Evolutionary conservation across 2,329 filamentous ascomycete genomes (phyloP), one percentile per base, ranked within the genome.

Genomic region (Fonsecaea pedrosoi): DNA sequence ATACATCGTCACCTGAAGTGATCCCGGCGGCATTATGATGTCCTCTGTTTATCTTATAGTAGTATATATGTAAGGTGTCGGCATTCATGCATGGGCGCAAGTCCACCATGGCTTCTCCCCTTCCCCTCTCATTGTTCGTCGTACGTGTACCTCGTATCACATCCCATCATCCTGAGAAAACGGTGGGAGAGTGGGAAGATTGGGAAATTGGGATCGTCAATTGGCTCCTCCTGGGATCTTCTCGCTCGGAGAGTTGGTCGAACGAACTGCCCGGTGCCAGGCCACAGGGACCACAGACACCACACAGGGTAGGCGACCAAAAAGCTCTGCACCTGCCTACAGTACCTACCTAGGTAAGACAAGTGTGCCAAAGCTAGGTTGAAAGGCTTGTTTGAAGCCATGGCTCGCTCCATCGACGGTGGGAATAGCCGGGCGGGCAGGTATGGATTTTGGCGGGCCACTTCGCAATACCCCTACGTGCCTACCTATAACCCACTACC

Each of bases 151-250:
- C 30, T 32, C 30, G 30, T 38, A 37, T 58, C 42, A 48, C 40
- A 21, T 48, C 42, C 6, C 30, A 32, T 32, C n/a, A 21, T 48
- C 18, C 10, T 58, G 32, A 58, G 55, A 30, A 40, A 38, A 9
- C 30, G 30, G 30, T 32, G 30, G 30, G 30, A 32, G 4, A 32
- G 4, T 32, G 30, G 30, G 30, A 32, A 5, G 6, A 32, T 4
- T 8, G 35, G 54, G 62, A 56, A 59, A 64, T 59, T 64, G 54
- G 37, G 30, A 18, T 55, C 32, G 57, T 42, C 62, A 53, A 38
- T 54, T 50, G 42, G 37, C 12, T 62, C 34, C 45, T 15, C 5
- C n/a, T 18, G 32, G 59, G 25, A 15, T 21, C 25, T 38, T 30
- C 15, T 30, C 30, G 12, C 15, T n/a, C 30, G 12, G 34, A 38